These are phyloP conservation scores for Pseudogymnoascus sp. DNA, from an alignment of 2,329 filamentous ascomycete genomes.

Conservation along the genomic window DNA sequence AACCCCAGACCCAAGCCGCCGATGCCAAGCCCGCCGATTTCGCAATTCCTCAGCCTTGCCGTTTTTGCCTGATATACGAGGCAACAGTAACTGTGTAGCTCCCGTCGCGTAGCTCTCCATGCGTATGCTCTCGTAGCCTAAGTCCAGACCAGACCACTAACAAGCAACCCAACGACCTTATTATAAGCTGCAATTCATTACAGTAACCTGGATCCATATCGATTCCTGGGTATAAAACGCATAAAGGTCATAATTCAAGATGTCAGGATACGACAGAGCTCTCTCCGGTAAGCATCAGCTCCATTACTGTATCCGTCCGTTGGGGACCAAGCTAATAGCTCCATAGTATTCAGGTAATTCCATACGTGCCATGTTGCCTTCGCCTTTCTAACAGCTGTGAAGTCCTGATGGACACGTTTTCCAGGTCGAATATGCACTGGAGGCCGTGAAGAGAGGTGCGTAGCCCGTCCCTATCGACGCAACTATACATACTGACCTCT, in stretches of 20 bases:
- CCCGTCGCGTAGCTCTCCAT: conserved; percentile 14
- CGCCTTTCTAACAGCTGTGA: conserved; percentile 39
- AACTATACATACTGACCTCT: conserved; percentile 10
- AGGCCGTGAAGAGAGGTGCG: conserved; percentile 95
- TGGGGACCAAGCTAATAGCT: conserved; percentile 36
- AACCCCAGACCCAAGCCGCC: not conserved
- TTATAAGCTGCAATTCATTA: conserved; percentile 16
- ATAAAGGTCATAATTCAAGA: conserved; percentile 35
- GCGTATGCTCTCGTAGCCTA: conserved; percentile 15
- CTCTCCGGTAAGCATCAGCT: conserved; percentile 73
- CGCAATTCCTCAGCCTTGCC: conserved; percentile 6
- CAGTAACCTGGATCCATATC: conserved; percentile 14
- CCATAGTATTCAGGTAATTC: conserved; percentile 72
- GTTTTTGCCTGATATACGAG: not conserved
- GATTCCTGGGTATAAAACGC: not conserved
- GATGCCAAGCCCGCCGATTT: conserved; percentile 3
- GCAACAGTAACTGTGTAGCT: conserved; percentile 12
- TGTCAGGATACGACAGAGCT: conserved; percentile 98
- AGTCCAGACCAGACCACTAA: conserved; percentile 13
- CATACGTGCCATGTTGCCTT: not conserved
- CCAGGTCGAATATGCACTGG: conserved; percentile 98
- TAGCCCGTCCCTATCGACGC: conserved; percentile 12
- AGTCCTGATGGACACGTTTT: conserved; percentile 99
- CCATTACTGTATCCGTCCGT: conserved; percentile 28
- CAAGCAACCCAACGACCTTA: conserved; percentile 12